Base-by-base conservation (phyloP, 2,329 filamentous ascomycete species). In the Bipolaris gigantea region DNA sequence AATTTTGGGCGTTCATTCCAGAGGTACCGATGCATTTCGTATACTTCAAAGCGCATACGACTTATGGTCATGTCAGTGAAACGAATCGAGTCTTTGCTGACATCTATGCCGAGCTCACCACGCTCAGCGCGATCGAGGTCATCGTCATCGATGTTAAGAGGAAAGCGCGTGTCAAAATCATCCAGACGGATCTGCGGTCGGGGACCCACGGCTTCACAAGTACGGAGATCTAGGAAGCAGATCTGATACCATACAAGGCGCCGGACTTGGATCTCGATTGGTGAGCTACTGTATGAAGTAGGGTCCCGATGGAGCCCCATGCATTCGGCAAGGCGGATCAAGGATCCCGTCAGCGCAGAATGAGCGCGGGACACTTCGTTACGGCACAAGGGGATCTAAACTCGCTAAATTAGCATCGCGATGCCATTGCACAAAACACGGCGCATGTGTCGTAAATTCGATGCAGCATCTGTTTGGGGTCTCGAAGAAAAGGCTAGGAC, bases 241-340 rank as follows among this genome's bases (percentile, higher is more conserved):
- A 92, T 79, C 64, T 92, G 88, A 67, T 90, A 86, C 89, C 89
- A 92, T 32, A 91, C 79, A 35, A 91, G 75, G 4, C 89, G 83
- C 11, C 89, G 83, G 3, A 90, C 79, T 48, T 92, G 88, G 0
- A 85, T 86, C 62, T 92, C 88, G 2, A 90, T 75, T 0, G 88
- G 81, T 2, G 80, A 83, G 52, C 88, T 80, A 1, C 83, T 84
- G 64, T 89, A 90, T 9, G 81, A 79, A 39, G 84, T 81, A 15
- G 87, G 87, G 60, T 92, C 89, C 8, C 87, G 82, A 67, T 92
- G 87, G 16, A 92, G 75, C 2, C 88, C 87, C 86, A 91, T 90
- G 64, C 88, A 90, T 75, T 91, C 87, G 6, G 87, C 89, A 69
- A 91, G 83, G 15, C 89, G 81, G 38, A 91, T 86, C 4, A 87